Percentiles rank a stretch among this genome's conserved stretches.
Conservation (phyloP, 805 yeast genomes). For the Hanseniaspora lachancei region DNA sequence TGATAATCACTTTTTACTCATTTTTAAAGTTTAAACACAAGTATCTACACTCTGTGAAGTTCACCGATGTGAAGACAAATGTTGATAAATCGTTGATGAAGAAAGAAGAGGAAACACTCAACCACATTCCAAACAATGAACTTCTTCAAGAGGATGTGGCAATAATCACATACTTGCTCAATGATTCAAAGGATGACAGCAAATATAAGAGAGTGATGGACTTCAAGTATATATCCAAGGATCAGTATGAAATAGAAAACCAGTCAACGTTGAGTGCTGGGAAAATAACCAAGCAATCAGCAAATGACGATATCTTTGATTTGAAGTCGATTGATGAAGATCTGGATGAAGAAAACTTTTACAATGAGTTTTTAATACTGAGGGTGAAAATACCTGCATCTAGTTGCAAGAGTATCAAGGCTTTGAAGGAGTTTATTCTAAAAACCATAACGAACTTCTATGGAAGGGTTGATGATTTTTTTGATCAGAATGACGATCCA, state of each 20-base stretch:
- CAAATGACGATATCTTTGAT: conserved; percentile 34
- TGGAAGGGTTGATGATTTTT: conserved; percentile 28
- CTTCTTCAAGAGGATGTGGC: background rate
- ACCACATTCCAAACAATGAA: background rate
- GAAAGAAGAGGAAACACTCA: conserved; percentile 31
- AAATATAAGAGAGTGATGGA: conserved; percentile 57
- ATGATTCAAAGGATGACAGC: conserved; percentile 16
- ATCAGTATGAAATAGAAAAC: conserved; percentile 30
- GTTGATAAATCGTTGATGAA: conserved; percentile 47
- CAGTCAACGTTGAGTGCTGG: conserved; percentile 7
- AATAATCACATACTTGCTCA: background rate
- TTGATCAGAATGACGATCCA: conserved; percentile 20
- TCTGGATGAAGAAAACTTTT: conserved; percentile 29
- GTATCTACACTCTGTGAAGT: conserved; percentile 8
- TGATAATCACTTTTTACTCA: conserved; percentile 45
- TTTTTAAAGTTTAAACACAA: conserved; percentile 28
- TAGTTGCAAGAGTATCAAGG: conserved; percentile 27
- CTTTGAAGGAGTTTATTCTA: conserved; percentile 46
- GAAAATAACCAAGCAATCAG: conserved; percentile 1
- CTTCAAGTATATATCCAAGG: conserved; percentile 68
- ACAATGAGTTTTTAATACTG: conserved; percentile 61
- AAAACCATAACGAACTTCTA: conserved; percentile 45
- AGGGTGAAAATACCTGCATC: conserved; percentile 46
- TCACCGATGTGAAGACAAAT: conserved; percentile 37
- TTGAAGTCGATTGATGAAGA: conserved; percentile 30